phyloP scores from a whole-genome alignment of 1,139 yeast species.

The Insectozyma bohioensis region DNA sequence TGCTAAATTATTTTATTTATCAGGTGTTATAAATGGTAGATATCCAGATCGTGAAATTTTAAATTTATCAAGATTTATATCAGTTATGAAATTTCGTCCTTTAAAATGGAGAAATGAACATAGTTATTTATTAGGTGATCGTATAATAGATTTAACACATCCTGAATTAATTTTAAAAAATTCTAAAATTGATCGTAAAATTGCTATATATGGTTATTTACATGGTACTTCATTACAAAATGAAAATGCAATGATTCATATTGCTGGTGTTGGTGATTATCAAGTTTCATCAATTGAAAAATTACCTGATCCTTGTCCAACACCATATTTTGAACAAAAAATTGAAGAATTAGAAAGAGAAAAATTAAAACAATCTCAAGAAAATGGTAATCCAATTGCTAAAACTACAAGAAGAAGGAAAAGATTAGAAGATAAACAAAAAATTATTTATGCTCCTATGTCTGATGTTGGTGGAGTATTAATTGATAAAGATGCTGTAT shows the following conservation, averaged over 20 bases:
- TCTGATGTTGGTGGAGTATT: slow-evolving; percentile 98
- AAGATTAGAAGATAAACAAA: slow-evolving; percentile 90
- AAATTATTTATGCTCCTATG: slow-evolving; percentile 97
- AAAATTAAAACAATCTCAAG: slow-evolving; percentile 62
- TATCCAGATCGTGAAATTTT: slow-evolving; percentile 96
- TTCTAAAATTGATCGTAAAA: slow-evolving; percentile 81
- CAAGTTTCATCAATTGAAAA: slow-evolving; percentile 76
- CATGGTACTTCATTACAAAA: slow-evolving; percentile 89
- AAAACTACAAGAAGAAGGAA: slow-evolving; percentile 71
- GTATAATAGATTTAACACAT: slow-evolving; percentile 94
- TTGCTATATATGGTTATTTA: slow-evolving; percentile 90
- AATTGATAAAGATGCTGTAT: slow-evolving; percentile 95
- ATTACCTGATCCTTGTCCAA: slow-evolving; percentile 98
- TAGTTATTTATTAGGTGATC: slow-evolving; percentile 87
- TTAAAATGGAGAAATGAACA: slow-evolving; percentile 98
- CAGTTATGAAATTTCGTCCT: slow-evolving; percentile 98
- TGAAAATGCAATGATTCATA: slow-evolving; percentile 77
- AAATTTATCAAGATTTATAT: slow-evolving; percentile 86
- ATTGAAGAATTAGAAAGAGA: slow-evolving; percentile 79
- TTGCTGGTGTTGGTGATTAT: slow-evolving; percentile 95
- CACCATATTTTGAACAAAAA: slow-evolving; percentile 87
- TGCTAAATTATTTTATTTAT: slow-evolving; percentile 89
- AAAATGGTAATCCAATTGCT: slow-evolving; percentile 53
- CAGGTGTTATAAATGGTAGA: slow-evolving; percentile 96
- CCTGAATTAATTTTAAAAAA: slow-evolving; percentile 78